phyloP scores from a whole-genome alignment of 2,329 filamentous ascomycete species.

The Pseudopithomyces chartarum region DNA sequence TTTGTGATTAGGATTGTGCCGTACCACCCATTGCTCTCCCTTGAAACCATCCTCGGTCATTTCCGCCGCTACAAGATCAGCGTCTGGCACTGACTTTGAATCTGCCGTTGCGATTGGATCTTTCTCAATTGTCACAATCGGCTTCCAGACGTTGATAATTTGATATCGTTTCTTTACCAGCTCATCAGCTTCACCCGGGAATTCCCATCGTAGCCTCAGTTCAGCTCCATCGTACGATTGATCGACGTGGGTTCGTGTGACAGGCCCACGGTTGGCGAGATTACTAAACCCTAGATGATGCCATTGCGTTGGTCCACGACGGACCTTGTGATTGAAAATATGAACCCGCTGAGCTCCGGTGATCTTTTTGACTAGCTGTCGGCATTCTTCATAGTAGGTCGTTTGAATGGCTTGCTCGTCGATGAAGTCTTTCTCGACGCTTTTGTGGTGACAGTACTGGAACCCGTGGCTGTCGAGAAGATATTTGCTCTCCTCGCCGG shows the following conservation, averaged over 20 bases:
- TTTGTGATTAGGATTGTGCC: slow-evolving; percentile 22
- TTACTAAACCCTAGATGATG: slow-evolving; percentile 34
- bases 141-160: slow-evolving; percentile 38
- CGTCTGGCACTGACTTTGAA: slow-evolving; percentile 26
- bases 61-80: slow-evolving; percentile 25
- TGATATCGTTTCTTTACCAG: slow-evolving; percentile 30
- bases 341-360: slow-evolving; percentile 61
- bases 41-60: slow-evolving; percentile 27
- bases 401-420: slow-evolving; percentile 20
- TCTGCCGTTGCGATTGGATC: slow-evolving; percentile 35
- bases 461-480: slow-evolving; percentile 27
- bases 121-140: slow-evolving; percentile 30
- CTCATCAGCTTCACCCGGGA: slow-evolving; percentile 24
- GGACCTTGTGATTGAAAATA: slow-evolving; percentile 67
- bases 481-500: slow-evolving; percentile 24
- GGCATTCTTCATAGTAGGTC: slow-evolving; percentile 26
- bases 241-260: slow-evolving; percentile 61
- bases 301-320: slow-evolving; percentile 43
- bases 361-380: slow-evolving; percentile 44
- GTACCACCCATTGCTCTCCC: slow-evolving; percentile 27
- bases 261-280: slow-evolving; percentile 46
- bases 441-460: slow-evolving; percentile 23
- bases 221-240: slow-evolving; percentile 29
- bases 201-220: slow-evolving; percentile 21
- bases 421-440: slow-evolving; percentile 23